Evolutionary conservation across 768 basidiomycete species (phyloP), one percentile per base, ranked within the genome.

Genomic region (Chalciporus piperatus): DNA sequence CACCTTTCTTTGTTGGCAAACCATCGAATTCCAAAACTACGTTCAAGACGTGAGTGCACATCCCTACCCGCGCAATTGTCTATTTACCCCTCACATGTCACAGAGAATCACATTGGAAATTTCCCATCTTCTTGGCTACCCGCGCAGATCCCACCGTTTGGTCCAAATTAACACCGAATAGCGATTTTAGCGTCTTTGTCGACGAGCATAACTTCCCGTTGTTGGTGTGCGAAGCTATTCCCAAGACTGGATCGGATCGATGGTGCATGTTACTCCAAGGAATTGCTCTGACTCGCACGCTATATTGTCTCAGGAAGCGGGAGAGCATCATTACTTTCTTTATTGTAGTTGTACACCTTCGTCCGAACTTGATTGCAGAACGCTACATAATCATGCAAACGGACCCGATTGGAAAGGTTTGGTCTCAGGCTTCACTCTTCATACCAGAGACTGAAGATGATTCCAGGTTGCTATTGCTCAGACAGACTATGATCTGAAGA

Each of bases 211-310:
- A 1, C n/a, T 41, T 11, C 30, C 42, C 43, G 17, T 45, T 51
- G 7, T 25, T 49, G 13, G 20, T 47, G 16, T 11, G 25, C 25
- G 25, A 25, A 25, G 25, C 25, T 7, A 25, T 25, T 25, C 7
- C 25, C 25, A 25, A 25, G 25, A 25, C 25, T 25, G 25, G 7
- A 25, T 7, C 10, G 1, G 48, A 49, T 35, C 14, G 35, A 51
- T 45, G 8, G 23, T 37, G 30, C 10, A 54, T 50, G 48, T 42
- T 54, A 13, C 12, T 54, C 28, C 41, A 54, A 35, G 48, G 32
- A 14, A 54, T 50, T 3, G 27, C 52, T 14, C 8, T 30, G 16
- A 41, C 38, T 9, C 32, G 48, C 3, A 23, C 17, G 6, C 25
- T 41, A 14, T 33, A 50, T 19, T 33, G 5, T 8, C 32, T 54